Conservation (phyloP, 108 stramenopile species). For the Cyclotella choctawhatcheeana region DNA sequence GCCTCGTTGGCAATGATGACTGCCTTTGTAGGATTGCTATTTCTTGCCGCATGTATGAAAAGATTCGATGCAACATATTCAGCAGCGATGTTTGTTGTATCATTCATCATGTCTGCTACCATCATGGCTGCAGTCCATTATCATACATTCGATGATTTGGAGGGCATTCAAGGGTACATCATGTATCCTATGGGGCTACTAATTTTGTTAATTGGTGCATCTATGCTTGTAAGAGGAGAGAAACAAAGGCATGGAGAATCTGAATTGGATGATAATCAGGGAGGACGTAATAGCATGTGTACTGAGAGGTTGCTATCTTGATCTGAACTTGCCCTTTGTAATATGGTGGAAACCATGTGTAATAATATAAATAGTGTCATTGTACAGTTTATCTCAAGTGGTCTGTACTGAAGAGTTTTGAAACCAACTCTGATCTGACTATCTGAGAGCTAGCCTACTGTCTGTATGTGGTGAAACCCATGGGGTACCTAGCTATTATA, state of each 20-base stretch:
- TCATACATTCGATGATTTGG: slow-evolving; percentile 66
- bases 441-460: no score
- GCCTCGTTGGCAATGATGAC: slow-evolving; percentile 53
- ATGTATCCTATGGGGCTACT: slow-evolving; percentile 74
- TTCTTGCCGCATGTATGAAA: slow-evolving; percentile 80
- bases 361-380: no score
- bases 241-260: neutral
- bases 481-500: no score
- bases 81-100: slow-evolving; percentile 81
- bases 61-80: slow-evolving; percentile 86
- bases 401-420: no score
- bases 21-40: slow-evolving; percentile 68
- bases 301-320: slow-evolving; percentile 1
- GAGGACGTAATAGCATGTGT: neutral
- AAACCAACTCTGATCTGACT: no score
- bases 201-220: slow-evolving; percentile 67
- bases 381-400: no score
- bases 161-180: slow-evolving; percentile 42
- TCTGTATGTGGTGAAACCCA: no score
- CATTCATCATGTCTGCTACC: slow-evolving; percentile 73
- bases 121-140: slow-evolving; percentile 81
- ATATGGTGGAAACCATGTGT: no score
- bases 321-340: neutral
- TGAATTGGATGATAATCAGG: neutral
- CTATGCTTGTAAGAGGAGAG: slow-evolving; percentile 46